phyloP scores from a whole-genome alignment of 73 alveolate species.

The Blepharisma stoltei region DNA sequence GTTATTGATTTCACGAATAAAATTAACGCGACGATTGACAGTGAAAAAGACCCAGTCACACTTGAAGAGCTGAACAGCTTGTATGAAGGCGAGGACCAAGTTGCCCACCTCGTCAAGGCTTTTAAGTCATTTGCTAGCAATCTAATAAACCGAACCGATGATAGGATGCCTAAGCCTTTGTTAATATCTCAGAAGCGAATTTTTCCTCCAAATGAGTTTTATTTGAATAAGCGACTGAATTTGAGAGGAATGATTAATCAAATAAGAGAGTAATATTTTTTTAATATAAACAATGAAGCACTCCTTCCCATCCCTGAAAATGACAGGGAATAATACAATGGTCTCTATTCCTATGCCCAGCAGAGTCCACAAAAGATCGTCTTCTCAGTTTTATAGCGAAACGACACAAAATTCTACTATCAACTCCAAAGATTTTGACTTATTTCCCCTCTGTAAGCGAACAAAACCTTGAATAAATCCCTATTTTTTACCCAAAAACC shows the following conservation, averaged over 20 bases:
- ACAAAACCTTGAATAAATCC: too few relatives aligned
- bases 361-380: too few relatives aligned
- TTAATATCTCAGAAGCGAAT: constrained; percentile 4
- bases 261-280: too few relatives aligned
- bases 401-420: too few relatives aligned
- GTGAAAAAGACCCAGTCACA: constrained; percentile 19
- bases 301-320: too few relatives aligned
- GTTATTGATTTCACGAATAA: constrained; percentile 11
- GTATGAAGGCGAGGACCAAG: constrained; percentile 17
- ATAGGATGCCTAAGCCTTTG: constrained; percentile 9
- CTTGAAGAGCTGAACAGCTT: neutral
- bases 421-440: too few relatives aligned
- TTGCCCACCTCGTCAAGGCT: constrained; percentile 13
- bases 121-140: neutral
- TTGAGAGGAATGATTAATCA: neutral
- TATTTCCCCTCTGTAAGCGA: too few relatives aligned
- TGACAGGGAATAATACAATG: too few relatives aligned
- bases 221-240: neutral
- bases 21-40: neutral
- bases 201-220: constrained; percentile 23
- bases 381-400: too few relatives aligned
- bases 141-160: constrained; percentile 1
- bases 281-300: too few relatives aligned
- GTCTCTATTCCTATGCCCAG: too few relatives aligned
- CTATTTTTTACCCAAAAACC: too few relatives aligned